Base-by-base conservation (phyloP, 2,329 filamentous ascomycete species). In the Exophiala phaeomuriformis region DNA sequence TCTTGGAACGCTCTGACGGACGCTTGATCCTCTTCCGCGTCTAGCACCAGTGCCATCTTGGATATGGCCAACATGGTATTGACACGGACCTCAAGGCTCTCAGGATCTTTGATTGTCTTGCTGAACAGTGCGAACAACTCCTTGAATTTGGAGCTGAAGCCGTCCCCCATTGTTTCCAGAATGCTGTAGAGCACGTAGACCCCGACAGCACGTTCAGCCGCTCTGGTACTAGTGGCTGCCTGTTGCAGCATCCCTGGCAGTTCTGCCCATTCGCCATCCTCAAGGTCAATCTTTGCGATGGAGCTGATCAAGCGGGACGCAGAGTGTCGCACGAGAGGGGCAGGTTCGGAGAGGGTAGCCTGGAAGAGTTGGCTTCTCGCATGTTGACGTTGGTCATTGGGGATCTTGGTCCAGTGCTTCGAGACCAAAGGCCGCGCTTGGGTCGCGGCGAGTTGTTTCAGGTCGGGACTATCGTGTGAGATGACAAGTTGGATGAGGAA, bases 151-250 rank as follows among this genome's bases (percentile, higher is more conserved):
- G 90, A 86, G 64, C 83, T 82, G 71, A 96, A 95, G 63, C 84
- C 80, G 62, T 90, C 84, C 19, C 89, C 89, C 62, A 94, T 85
- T 51, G 86, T 85, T 74, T 98, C 93, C 7, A 97, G 78, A 44
- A 96, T 83, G 58, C 89, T 91, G 74, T 85, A 96, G 61, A 97
- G 84, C 64, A 97, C 90, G 74, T 93, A 97, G 60, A 91, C 85
- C 61, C 87, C 90, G 39, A 96, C 88, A 68, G 95, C 90, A 62
- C 93, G 85, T 69, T 95, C 88, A 57, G 83, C 78, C 48, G 88
- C 84, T 57, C 84, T 84, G 56, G 79, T 74, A 68, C 83, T 90
- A 63, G 81, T 86, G 63, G 87, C 85, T 58, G 93, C 87, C 67
- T 86, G 85, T 57, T 89, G 80, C 49, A 97, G 80, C 63, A 86